Evolutionary conservation across 1,284 basidiomycete species (phyloP), one percentile per base, ranked within the genome.

Genomic region (Ustilago xerochloae): DNA sequence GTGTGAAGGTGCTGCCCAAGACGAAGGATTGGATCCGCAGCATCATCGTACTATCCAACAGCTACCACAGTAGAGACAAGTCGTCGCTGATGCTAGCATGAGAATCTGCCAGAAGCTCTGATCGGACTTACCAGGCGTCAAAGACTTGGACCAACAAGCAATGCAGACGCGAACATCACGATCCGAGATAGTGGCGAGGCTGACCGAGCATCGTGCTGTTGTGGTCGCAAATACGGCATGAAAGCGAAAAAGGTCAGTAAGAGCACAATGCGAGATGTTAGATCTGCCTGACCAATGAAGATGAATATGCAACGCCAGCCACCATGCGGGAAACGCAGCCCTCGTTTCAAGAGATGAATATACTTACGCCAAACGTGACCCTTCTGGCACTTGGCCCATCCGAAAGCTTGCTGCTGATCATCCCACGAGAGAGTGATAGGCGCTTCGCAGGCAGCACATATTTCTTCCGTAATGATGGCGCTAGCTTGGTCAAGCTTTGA

Each of bases 361-460:
- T 52, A 63, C 63, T 59, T 35, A 54, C 63, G 72, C 72, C 72
- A 75, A 2, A 75, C 50, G 28, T 75, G 72, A 2, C 67, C 63
- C 6, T 29, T 63, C 9, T 58, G 48, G 38, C 72, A 75, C 22
- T 47, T 55, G 26, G 67, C 57, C 66, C 63, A 70, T 3, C 62
- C 65, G 29, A 74, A 60, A 28, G 49, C 29, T 28, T 43, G 38
- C 35, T 35, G 28, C 2, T 33, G 22, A 0, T 51, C 36, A 24
- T 67, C 53, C 47, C 49, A 46, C 8, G 54, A 50, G 7, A 67
- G 46, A 6, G 52, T 47, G 13, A 75, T 59, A 39, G 22, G 51
- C 8, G 66, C 35, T n/a, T 49, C 10, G 22, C 72, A 75, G 3
- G 72, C 72, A 28, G 60, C 67, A 28, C 72, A 75, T 7, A 22